phyloP scores from a whole-genome alignment of 2,329 filamentous ascomycete species.

The Pezicula radicicola region DNA sequence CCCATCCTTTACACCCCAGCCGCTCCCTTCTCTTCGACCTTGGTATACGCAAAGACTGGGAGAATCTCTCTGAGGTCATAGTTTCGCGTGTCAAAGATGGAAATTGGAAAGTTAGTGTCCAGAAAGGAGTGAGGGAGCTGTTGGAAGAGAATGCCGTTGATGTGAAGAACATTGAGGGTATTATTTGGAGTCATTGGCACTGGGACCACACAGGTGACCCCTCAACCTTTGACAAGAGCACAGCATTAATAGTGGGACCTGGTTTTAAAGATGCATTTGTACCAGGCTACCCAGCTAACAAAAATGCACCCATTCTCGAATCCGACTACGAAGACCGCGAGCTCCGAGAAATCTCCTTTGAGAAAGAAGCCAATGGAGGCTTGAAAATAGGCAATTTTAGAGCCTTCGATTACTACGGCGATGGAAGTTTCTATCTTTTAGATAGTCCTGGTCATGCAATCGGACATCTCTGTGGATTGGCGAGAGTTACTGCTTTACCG shows the following conservation, averaged over 20 bases:
- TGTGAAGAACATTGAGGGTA: conserved; percentile 28
- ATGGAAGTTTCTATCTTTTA: conserved; percentile 53
- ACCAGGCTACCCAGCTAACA: conserved; percentile 41
- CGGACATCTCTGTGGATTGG: conserved; percentile 48
- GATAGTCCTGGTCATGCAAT: conserved; percentile 49
- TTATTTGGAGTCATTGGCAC: conserved; percentile 34
- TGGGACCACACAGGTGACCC: conserved; percentile 41
- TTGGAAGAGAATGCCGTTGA: conserved; percentile 34
- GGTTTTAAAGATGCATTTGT: conserved; percentile 38
- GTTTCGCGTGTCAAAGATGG: conserved; percentile 26
- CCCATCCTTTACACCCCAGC: conserved; percentile 31
- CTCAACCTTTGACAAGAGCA: conserved; percentile 37
- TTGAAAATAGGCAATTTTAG: conserved; percentile 42
- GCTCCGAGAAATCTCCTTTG: conserved; percentile 30
- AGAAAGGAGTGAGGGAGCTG: conserved; percentile 39
- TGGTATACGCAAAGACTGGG: conserved; percentile 38
- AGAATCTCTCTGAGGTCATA: conserved; percentile 32
- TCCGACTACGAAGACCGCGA: conserved; percentile 36
- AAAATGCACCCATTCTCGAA: conserved; percentile 35
- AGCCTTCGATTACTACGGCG: conserved; percentile 50
- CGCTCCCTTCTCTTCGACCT: conserved; percentile 33
- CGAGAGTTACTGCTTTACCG: conserved; percentile 33
- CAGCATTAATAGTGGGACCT: conserved; percentile 43
- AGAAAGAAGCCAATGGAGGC: conserved; percentile 12
- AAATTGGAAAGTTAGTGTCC: conserved; percentile 34